Base-by-base conservation (phyloP, 306 rosid genomes). In the Notholithocarpus densiflorus region DNA sequence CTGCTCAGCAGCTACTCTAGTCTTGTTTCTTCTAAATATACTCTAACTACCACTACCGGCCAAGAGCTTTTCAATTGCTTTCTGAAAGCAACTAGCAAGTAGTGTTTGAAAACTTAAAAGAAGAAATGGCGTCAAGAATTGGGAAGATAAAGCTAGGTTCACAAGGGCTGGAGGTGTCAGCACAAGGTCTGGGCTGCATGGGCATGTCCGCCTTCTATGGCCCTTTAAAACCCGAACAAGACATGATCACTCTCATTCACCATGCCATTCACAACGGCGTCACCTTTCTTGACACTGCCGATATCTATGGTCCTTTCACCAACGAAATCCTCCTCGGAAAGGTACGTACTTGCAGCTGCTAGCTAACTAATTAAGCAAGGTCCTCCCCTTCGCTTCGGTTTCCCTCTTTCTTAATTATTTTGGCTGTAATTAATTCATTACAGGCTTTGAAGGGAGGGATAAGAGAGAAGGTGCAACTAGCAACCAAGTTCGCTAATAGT, bases 181-280 rank as follows among this genome's bases (percentile, higher is more conserved):
- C 85, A 9, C 89, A 88, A 31, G 91, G 91, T 7, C 81, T 85
- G 1, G 86, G 89, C 3, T 81, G 96, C 76, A 85, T 92, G 96
- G 83, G 92, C 5, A 92, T 94, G 98, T 87, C 98, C 1, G 78
- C 77, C 61, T 75, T n/a, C 87, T 90, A 89, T 43, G 91, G 90
- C 23, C 82, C 92, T 40, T 84, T 88, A 0, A 92, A 90, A 73
- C 92, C 97, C 0, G 88, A 90, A 1, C 3, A 87, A 1, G 88
- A 82, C 10, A 86, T 84, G 92, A 77, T 86, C 27, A 26, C 45
- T 4, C 87, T 86, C 65, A 84, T 86, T 81, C 88, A 68, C 82
- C 84, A 78, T 21, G 88, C 90, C 77, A 4, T 88, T 10, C 26
- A 69, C n/a, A 7, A 52, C 62, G 89, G 85, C 56, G 80, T 88